Percentiles rank a stretch among this genome's conserved stretches.
Conservation (phyloP, 2,329 filamentous ascomycete genomes). For the Aspergillus fischeri region DNA sequence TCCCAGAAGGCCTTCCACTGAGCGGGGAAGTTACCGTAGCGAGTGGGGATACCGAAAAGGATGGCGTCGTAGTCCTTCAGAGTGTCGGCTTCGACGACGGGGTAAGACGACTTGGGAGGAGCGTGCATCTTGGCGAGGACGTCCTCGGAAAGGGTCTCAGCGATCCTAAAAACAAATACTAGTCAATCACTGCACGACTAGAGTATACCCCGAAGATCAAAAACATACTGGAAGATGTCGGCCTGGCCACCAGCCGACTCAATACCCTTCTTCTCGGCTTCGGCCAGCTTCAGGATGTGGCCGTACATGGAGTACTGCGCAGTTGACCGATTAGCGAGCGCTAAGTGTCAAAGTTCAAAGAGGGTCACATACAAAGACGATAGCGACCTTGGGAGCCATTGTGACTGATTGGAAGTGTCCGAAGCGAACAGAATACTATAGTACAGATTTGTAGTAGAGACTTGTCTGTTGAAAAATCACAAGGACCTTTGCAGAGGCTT, state of each 20-base stretch:
- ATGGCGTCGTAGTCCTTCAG: constrained; percentile 80
- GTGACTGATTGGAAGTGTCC: constrained; percentile 29
- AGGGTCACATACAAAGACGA: constrained; percentile 68
- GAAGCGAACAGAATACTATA: not conserved
- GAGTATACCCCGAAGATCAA: not conserved
- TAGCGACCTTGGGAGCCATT: constrained; percentile 90
- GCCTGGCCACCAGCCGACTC: constrained; percentile 77
- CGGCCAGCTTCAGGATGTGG: constrained; percentile 77
- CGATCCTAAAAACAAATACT: constrained; percentile 50
- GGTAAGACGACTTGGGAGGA: constrained; percentile 66
- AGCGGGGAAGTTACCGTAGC: constrained; percentile 94
- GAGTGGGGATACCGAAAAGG: constrained; percentile 90
- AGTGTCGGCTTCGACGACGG: constrained; percentile 56
- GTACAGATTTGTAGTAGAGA: not conserved
- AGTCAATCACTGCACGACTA: constrained; percentile 2
- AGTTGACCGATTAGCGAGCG: constrained; percentile 7
- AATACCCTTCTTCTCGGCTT: constrained; percentile 87
- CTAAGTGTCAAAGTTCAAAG: constrained; percentile 8
- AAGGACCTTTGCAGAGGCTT: not conserved
- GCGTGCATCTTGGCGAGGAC: constrained; percentile 90
- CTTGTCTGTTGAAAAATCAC: not conserved
- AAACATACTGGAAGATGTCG: constrained; percentile 72
- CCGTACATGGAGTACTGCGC: constrained; percentile 87
- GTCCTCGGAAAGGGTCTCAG: constrained; percentile 81
- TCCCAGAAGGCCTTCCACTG: constrained; percentile 92